These are phyloP conservation scores for Barnettozyma californica DNA, from an alignment of 805 yeast genomes.

Conservation along the genomic window DNA sequence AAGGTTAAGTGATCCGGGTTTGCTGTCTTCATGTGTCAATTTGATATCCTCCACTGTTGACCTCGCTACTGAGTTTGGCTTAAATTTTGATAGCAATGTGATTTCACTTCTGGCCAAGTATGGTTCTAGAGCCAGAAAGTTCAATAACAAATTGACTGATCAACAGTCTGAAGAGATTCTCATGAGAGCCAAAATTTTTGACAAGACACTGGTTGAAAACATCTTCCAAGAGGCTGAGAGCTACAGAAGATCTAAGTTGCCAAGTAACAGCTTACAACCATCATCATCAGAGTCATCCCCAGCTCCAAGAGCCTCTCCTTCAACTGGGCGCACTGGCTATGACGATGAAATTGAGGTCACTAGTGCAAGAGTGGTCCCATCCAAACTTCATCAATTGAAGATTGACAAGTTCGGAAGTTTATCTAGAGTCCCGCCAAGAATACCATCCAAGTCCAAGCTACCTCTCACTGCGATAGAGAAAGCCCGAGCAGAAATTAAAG, in stretches of 20 bases:
- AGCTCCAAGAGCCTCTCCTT: background rate
- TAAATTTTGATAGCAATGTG: slow-evolving; percentile 47
- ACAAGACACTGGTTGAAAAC: slow-evolving; percentile 48
- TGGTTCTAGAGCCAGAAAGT: slow-evolving; percentile 60
- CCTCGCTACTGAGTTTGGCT: slow-evolving; percentile 49
- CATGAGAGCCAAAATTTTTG: slow-evolving; percentile 52
- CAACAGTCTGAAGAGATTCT: slow-evolving; percentile 63
- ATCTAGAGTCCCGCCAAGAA: slow-evolving; percentile 23
- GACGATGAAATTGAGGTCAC: slow-evolving; percentile 8
- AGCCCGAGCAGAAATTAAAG: slow-evolving; percentile 29
- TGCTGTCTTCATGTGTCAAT: slow-evolving; percentile 67
- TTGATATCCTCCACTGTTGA: slow-evolving; percentile 63
- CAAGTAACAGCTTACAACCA: background rate
- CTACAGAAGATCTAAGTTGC: slow-evolving; percentile 28
- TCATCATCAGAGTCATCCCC: slow-evolving; percentile 9
- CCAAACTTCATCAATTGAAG: slow-evolving; percentile 28
- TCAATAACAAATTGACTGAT: slow-evolving; percentile 62
- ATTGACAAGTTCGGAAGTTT: slow-evolving; percentile 34
- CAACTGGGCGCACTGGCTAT: background rate
- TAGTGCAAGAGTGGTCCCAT: background rate
- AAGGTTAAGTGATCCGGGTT: slow-evolving; percentile 71
- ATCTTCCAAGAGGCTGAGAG: slow-evolving; percentile 39
- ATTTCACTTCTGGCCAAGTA: slow-evolving; percentile 54
- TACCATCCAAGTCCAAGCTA: slow-evolving; percentile 23
- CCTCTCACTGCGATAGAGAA: slow-evolving; percentile 34